A percentile compares a stretch with the other conserved stretches of the same genome.
These are phyloP conservation scores for Biscogniauxia sp. DNA, from an alignment of 2,329 filamentous ascomycete genomes.

Conservation along the genomic window DNA sequence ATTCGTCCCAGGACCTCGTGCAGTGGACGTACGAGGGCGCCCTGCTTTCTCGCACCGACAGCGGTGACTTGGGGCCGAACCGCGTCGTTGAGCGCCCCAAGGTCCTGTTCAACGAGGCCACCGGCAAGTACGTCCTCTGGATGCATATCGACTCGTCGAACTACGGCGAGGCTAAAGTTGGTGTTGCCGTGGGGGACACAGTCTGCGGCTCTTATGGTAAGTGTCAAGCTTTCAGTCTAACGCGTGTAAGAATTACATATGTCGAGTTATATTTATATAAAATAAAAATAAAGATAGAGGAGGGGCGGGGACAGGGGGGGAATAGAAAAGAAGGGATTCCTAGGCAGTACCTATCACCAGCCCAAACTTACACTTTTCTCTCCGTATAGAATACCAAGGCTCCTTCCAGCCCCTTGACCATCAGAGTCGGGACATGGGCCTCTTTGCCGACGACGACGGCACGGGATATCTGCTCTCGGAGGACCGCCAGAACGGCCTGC, in stretches of 20 bases:
- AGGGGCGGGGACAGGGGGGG: not conserved
- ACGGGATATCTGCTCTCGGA: conserved; percentile 14
- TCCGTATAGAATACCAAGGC: conserved; percentile 20
- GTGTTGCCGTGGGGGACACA: conserved; percentile 55
- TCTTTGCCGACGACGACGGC: conserved; percentile 39
- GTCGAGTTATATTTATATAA: not conserved
- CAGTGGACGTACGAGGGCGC: conserved; percentile 63
- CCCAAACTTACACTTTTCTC: not conserved
- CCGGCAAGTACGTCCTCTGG: conserved; percentile 64
- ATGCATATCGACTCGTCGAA: conserved; percentile 58
- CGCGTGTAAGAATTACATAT: too few species aligned
- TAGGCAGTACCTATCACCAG: too few species aligned
- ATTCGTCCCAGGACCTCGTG: conserved; percentile 60
- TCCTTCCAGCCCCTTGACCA: conserved; percentile 43
- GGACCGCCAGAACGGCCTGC: conserved; percentile 53
- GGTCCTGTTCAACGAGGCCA: conserved; percentile 49
- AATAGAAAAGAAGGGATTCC: too few species aligned
- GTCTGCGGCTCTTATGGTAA: conserved; percentile 59
- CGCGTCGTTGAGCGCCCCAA: conserved; percentile 54
- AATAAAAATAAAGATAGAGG: too few species aligned
- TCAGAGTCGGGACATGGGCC: conserved; percentile 55
- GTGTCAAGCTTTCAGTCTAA: not conserved
- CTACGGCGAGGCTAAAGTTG: conserved; percentile 62
- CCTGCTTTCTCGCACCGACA: conserved; percentile 50
- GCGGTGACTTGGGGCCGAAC: conserved; percentile 57